phyloP scores from a whole-genome alignment of 345 rosid genomes.

The Linum lewisii region DNA sequence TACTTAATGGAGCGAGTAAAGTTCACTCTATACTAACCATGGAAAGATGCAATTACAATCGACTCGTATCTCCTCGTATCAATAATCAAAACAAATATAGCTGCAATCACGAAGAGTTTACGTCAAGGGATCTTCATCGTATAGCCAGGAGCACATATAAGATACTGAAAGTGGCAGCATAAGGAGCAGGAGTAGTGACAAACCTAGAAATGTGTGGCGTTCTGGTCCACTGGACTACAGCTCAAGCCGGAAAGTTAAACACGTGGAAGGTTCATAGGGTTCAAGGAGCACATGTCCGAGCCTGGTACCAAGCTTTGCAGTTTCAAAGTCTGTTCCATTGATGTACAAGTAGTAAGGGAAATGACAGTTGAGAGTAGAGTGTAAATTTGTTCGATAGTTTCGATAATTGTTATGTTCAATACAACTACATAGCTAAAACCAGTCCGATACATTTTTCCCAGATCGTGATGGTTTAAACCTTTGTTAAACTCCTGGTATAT shows the following conservation, averaged over 20 bases:
- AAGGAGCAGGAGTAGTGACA: conserved; percentile 26
- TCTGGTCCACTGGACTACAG: conserved; percentile 93
- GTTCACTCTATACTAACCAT: no score
- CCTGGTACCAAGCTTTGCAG: conserved; percentile 85
- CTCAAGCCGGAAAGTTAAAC: conserved; percentile 59
- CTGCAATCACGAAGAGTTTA: no score
- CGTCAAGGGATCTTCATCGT: conserved; percentile 74
- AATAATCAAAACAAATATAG: no score
- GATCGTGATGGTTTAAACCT: no score
- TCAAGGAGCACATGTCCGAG: conserved; percentile 78
- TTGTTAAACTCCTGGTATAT: no score
- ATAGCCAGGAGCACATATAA: conserved; percentile 47
- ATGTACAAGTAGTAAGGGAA: conserved; percentile 51
- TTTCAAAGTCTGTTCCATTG: conserved; percentile 91
- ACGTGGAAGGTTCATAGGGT: conserved; percentile 46
- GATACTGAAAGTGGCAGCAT: conserved; percentile 42
- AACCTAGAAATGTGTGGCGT: conserved; percentile 55
- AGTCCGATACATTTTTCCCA: no score
- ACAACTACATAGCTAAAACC: no score
- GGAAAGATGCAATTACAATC: no score
- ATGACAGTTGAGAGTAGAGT: background rate
- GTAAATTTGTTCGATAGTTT: background rate
- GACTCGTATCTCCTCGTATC: no score
- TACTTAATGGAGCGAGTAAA: conserved; percentile 2
- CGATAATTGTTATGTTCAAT: no score